A percentile compares a stretch with the other conserved stretches of the same genome.
Conservation (phyloP, 169 alveolate species). For the Cryptosporidium felis region DNA sequence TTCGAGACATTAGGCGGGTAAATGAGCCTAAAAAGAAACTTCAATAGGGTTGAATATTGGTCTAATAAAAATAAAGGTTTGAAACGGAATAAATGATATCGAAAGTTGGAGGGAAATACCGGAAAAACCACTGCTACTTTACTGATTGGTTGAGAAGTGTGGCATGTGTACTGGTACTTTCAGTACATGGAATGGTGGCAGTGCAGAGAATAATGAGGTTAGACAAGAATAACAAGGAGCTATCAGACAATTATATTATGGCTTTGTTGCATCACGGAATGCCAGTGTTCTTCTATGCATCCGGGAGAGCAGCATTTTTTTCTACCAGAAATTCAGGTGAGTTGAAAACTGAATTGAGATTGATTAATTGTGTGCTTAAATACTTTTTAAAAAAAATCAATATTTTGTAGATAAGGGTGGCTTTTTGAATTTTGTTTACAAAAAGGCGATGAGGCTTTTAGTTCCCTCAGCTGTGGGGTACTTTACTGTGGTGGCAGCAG, state of each 20-base stretch:
- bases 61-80: neutral
- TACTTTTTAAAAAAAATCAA: neutral
- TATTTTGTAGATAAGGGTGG: neutral
- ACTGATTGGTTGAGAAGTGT: conserved; percentile 69
- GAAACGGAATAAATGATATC: neutral
- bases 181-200: conserved; percentile 58
- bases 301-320: conserved; percentile 61
- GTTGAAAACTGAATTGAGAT: neutral
- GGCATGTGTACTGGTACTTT: conserved; percentile 48
- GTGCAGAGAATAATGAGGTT: conserved; percentile 35
- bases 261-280: conserved; percentile 45
- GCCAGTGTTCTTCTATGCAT: conserved; percentile 62
- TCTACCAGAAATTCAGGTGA: conserved; percentile 27
- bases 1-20: too few relatives aligned
- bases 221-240: neutral
- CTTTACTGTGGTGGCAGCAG: conserved; percentile 65
- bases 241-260: conserved; percentile 19
- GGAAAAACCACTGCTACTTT: neutral
- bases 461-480: conserved; percentile 48
- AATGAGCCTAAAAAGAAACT: too few relatives aligned
- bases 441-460: conserved; percentile 5
- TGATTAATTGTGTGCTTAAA: neutral
- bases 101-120: neutral
- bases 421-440: neutral
- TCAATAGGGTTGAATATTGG: neutral